Percentiles rank a stretch among this genome's conserved stretches.
Evolutionary conservation across 2,329 filamentous ascomycete genomes (phyloP).

Genomic region (Xylaria digitata): DNA sequence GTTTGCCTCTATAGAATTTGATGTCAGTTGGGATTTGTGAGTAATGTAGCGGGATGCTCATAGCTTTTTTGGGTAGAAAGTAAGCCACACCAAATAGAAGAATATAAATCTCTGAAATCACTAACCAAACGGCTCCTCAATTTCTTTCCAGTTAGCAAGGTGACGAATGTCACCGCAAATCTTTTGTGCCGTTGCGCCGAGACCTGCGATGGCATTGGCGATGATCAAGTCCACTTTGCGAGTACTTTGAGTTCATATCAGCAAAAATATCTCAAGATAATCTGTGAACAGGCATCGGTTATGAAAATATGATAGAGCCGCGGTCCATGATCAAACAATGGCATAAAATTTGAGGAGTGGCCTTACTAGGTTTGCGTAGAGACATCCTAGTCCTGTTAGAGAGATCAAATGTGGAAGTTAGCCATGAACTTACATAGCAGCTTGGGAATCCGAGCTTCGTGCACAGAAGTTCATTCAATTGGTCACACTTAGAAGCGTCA

Average conservation of each 20-base stretch:
- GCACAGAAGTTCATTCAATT: conserved; percentile 67
- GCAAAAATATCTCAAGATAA: conserved; percentile 18
- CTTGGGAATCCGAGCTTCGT: conserved; percentile 64
- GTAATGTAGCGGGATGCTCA: background rate
- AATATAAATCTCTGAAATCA: background rate
- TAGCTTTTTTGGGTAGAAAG: background rate
- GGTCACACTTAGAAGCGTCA: conserved; percentile 61
- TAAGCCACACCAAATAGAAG: background rate
- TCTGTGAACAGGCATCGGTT: background rate
- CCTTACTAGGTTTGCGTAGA: conserved; percentile 68
- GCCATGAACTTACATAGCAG: conserved; percentile 55
- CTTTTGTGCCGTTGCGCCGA: conserved; percentile 81
- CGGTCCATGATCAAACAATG: background rate
- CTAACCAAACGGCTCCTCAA: conserved; percentile 76
- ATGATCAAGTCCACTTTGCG: conserved; percentile 85
- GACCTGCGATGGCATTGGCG: conserved; percentile 81
- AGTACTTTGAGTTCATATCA: conserved; percentile 53
- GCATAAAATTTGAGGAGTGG: background rate
- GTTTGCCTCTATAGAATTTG: conserved; percentile 74
- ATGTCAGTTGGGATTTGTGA: conserved; percentile 13
- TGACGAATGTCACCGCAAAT: conserved; percentile 81
- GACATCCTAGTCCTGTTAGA: conserved; percentile 50
- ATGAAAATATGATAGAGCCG: background rate
- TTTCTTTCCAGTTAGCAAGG: conserved; percentile 80
- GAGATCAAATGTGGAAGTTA: conserved; percentile 16